Evolutionary conservation across 208 protist species (phyloP), one percentile per base, ranked within the genome.

Genomic region (Kentomonas sorsogonicus): DNA sequence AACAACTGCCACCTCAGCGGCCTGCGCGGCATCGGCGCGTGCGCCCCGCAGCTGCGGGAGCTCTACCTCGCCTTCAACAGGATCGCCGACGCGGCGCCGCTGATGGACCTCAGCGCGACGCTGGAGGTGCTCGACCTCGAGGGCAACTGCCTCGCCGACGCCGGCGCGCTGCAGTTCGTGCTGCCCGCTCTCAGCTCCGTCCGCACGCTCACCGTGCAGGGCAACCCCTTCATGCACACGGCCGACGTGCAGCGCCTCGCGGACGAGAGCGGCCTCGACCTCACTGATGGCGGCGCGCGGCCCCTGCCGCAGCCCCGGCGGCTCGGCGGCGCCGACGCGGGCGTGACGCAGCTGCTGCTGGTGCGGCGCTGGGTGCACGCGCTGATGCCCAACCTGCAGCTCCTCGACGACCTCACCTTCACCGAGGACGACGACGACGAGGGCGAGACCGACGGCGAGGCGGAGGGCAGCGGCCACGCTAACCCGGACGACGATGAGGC

Each of bases 1-100:
- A 86, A 86, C 48, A 83, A 84, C 55, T 89, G 74, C 53, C 79
- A 77, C 22, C 9, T 95, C 25, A 50, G 73, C 5, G 79, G 75
- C 22, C 31, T 95, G 18, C 52, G 73, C 34, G 88, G 88, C 20
- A 80, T 94, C 41, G 77, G 78, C n/a, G 57, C 67, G 0, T 85
- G 70, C 53, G 71, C 74, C 11, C 84, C 81, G 3, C 25, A 66
- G 4, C 53, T 94, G 30, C 63, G 72, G 22, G 90, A 96, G 66
- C 66, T 96, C 3, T 96, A 94, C 59, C 52, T 77, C 9, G 69
- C 86, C n/a, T 96, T 96, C 60, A 96, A 96, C 53, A 47, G 45
- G 22, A 51, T 96, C 9, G 38, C 34, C 1, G 77, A 93, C 59
- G 58, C 91, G 2, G 66, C 69, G 0, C 78, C 77, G 11, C 53